These are phyloP conservation scores for Raphanus sativus DNA, from an alignment of 345 rosid genomes.

Conservation along the genomic window DNA sequence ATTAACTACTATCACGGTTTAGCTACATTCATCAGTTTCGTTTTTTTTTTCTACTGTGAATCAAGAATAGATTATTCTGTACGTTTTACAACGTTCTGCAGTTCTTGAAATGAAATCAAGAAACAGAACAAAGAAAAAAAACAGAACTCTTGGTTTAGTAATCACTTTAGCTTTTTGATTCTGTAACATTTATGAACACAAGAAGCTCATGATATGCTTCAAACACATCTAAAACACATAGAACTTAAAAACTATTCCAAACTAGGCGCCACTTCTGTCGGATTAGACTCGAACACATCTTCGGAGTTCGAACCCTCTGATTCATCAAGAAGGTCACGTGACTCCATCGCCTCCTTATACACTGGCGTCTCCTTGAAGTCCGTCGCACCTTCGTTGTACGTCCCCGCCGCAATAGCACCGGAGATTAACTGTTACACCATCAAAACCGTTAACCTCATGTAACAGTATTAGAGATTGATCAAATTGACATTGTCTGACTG, in stretches of 20 bases:
- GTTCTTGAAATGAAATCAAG: conserved; percentile 4
- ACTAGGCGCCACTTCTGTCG: conserved; percentile 95
- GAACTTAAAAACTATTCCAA: conserved; percentile 55
- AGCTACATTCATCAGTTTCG: not conserved
- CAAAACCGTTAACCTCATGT: not conserved
- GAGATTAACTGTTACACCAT: conserved; percentile 59
- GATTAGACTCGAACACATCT: conserved; percentile 92
- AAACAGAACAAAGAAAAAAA: not conserved
- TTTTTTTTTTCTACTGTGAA: too few relatives aligned
- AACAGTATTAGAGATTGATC: not conserved
- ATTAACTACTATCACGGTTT: conserved; percentile 2
- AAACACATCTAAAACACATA: conserved; percentile 19
- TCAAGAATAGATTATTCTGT: not conserved
- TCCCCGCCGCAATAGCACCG: conserved; percentile 76
- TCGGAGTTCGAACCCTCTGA: conserved; percentile 69
- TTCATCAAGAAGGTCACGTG: conserved; percentile 73
- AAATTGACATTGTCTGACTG: not conserved
- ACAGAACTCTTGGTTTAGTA: not conserved
- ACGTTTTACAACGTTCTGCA: conserved; percentile 1
- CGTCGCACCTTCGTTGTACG: conserved; percentile 89
- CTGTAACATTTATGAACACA: conserved; percentile 35
- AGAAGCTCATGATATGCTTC: conserved; percentile 5
- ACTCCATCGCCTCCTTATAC: conserved; percentile 70
- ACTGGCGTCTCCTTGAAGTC: conserved; percentile 90
- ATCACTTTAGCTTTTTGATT: conserved; percentile 9